Percentiles rank a stretch among this genome's conserved stretches.
These are phyloP conservation scores for Tuber indicum DNA, from an alignment of 495 filamentous ascomycete genomes.

Conservation along the genomic window DNA sequence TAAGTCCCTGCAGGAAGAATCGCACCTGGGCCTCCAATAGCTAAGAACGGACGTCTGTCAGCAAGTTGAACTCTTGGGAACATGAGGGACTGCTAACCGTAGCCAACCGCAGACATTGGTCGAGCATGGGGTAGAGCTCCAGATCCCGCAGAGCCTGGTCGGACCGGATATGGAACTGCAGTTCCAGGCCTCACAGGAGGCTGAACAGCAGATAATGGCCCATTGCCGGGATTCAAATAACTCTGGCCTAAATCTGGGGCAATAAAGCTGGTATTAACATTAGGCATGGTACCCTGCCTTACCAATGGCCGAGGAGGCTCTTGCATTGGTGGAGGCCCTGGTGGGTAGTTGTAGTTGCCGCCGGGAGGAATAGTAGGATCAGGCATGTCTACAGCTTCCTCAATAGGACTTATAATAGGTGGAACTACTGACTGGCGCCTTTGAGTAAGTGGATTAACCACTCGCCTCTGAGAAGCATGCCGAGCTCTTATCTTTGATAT, in stretches of 20 bases:
- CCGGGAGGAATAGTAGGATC: conserved; percentile 51
- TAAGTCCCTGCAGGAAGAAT: conserved; percentile 40
- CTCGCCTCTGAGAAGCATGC: conserved; percentile 75
- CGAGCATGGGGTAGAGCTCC: conserved; percentile 46
- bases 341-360: conserved; percentile 46
- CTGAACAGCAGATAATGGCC: conserved; percentile 23
- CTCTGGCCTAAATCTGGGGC: conserved; percentile 25
- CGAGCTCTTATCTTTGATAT: conserved; percentile 85
- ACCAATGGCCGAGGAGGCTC: conserved; percentile 46
- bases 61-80: conserved; percentile 28
- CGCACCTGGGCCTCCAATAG: conserved; percentile 31
- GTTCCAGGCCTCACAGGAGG: conserved; percentile 31
- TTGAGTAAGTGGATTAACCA: conserved; percentile 48
- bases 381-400: conserved; percentile 58
- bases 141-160: conserved; percentile 26
- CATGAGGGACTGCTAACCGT: conserved; percentile 33
- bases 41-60: conserved; percentile 39
- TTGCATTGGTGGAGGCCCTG: conserved; percentile 45
- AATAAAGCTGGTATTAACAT: conserved; percentile 48
- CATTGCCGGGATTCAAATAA: conserved; percentile 13
- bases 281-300: conserved; percentile 56
- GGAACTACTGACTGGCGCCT: conserved; percentile 30
- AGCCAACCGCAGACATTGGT: conserved; percentile 44
- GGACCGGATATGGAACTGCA: conserved; percentile 32
- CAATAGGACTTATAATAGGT: conserved; percentile 39